Evolutionary conservation across 2,329 filamentous ascomycete species (phyloP), one percentile per base, ranked within the genome.

Genomic region (Seiridium unicorne): DNA sequence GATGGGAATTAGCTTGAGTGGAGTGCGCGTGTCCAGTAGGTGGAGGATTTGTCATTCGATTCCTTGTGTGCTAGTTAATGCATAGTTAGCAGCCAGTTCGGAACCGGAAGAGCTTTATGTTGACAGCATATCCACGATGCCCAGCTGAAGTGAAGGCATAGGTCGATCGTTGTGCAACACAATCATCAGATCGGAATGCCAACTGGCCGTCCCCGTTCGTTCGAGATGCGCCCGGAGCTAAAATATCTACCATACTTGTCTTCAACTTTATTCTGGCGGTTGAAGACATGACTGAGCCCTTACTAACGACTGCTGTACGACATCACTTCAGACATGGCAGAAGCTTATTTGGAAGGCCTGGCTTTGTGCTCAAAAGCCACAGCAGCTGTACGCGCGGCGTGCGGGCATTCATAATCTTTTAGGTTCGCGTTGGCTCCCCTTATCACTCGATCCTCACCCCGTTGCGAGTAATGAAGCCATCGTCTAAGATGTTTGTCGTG

Each of bases 1-100:
- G 72, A 73, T 4, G 72, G 73, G 7, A 73, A 74, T 1, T 74
- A 73, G 51, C 64, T 51, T 26, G 56, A 58, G 8, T 57, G 18
- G 34, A 10, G 38, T 8, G 11, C 40, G 38, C 13, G 10, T 18
- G 49, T 31, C 13, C 11, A 11, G 8, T 8, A 10, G 26, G 5
- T 4, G 3, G 47, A 26, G 18, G 18, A 26, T 26, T 26, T 26
- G 18, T 26, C 18, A 26, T 26, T 26, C 18, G 18, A 26, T 26
- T 26, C 18, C 18, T 26, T 26, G 18, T 26, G 18, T 26, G 18
- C 18, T 26, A 26, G 18, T 26, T 26, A 26, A 26, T 26, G 18
- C 18, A 26, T 26, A 26, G 18, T 26, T 2, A 26, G 18, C 18
- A 26, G 18, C 18, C 18, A 26, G 18, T 26, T 26, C 18, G 18